Evolutionary conservation across 768 basidiomycete genomes (phyloP), one percentile per base, ranked within the genome.

Genomic region (Dacryopinax spathularia): DNA sequence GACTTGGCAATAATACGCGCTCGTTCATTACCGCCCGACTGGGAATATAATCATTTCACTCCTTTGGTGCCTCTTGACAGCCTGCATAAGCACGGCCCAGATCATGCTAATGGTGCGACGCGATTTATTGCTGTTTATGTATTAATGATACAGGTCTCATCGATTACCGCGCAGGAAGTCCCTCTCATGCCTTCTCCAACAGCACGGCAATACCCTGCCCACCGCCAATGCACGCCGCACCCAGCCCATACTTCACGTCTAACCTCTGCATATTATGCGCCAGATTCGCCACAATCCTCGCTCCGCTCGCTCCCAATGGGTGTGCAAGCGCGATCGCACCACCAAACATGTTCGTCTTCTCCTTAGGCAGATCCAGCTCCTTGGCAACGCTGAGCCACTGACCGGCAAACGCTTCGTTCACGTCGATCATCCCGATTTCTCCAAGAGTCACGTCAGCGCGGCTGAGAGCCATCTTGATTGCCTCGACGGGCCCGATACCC

Each of bases 141-240:
- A 1, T 18, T 39, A 34, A 7, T 22, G 33, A 22, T 10, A 31
- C 25, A 2, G 25, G 3, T 9, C 25, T 29, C 12, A 31, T 9
- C 5, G 15, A 56, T 5, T 44, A 63, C 25, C n/a, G 15, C 25
- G 9, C 7, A 16, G 20, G 43, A 15, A 63, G n/a, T n/a, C n/a
- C n/a, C n/a, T n/a, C n/a, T 65, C 60, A 66, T 5, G 61, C 63
- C 65, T 69, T 64, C 66, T 75, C 72, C 16, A 75, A 60, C 1
- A 73, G 65, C 5, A 75, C 71, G 1, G 74, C 73, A 48, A 74
- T 72, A 2, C 73, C 73, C 64, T 74, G 74, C 36, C 75, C 74
- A 9, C 74, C 75, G 34, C 76, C 76, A 63, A 77, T 77, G 69
- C 76, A 77, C 16, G 76, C 76, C 0, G 73, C 70, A 16, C 75